Percentiles rank a stretch among this genome's conserved stretches.
Conservation (phyloP, 2,329 filamentous ascomycete genomes). For the Blastomyces emzantsi region DNA sequence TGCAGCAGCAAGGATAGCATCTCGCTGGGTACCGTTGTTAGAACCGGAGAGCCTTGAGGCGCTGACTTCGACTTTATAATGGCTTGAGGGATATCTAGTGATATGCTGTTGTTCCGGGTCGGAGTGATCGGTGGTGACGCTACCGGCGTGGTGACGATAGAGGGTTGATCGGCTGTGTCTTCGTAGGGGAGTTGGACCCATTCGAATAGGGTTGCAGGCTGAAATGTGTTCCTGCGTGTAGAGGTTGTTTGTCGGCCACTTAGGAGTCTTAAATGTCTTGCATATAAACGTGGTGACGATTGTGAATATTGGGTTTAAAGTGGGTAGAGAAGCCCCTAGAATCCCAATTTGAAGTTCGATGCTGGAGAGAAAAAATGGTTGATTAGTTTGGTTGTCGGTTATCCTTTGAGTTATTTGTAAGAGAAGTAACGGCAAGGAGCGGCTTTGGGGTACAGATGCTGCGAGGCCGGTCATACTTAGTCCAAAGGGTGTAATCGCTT, state of each 20-base stretch:
- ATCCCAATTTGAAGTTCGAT: conserved; percentile 37
- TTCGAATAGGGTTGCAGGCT: conserved; percentile 5
- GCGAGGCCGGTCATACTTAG: conserved; percentile 13
- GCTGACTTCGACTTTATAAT: conserved; percentile 17
- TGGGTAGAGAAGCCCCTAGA: conserved; percentile 34
- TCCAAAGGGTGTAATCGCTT: conserved; percentile 17
- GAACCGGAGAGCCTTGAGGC: neutral
- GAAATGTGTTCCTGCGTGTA: neutral
- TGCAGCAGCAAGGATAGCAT: conserved; percentile 2
- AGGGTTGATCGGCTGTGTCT: conserved; percentile 3
- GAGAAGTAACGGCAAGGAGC: neutral
- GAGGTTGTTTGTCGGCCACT: conserved; percentile 6
- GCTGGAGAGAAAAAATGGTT: conserved; percentile 19
- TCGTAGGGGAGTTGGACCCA: conserved; percentile 8
- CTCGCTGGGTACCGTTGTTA: neutral
- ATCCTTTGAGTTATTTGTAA: neutral
- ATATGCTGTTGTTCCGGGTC: neutral
- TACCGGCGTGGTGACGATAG: conserved; percentile 3
- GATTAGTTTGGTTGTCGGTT: neutral
- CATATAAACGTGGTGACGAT: conserved; percentile 11
- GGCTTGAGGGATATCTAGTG: conserved; percentile 7
- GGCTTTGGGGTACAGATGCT: neutral
- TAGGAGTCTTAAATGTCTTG: neutral
- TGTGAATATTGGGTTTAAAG: conserved; percentile 32
- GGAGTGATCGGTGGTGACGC: neutral